These are phyloP conservation scores for Penicillium subrubescens DNA, from an alignment of 495 filamentous ascomycete genomes.

Conservation along the genomic window DNA sequence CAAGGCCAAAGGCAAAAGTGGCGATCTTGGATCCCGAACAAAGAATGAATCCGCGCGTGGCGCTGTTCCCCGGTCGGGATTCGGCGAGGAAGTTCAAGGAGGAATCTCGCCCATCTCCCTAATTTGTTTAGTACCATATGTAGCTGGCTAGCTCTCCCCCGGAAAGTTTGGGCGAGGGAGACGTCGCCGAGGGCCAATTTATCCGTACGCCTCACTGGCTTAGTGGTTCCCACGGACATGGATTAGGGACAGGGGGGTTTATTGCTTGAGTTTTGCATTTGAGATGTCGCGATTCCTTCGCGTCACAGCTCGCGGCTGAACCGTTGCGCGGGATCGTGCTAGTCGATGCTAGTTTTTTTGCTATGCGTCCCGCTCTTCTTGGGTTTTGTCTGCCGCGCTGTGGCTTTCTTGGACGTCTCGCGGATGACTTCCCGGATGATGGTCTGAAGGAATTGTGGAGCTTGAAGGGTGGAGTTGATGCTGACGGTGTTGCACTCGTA, in stretches of 20 bases:
- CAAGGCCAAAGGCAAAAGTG: slow-evolving; percentile 1
- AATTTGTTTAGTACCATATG: neutral
- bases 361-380: neutral
- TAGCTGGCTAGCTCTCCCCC: neutral
- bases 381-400: neutral
- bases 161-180: slow-evolving; percentile 13
- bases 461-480: neutral
- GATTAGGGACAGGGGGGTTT: slow-evolving; percentile 9
- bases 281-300: slow-evolving; percentile 14
- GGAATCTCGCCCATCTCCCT: neutral
- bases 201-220: slow-evolving; percentile 3
- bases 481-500: neutral
- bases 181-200: neutral
- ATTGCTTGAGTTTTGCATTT: neutral
- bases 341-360: slow-evolving; percentile 5
- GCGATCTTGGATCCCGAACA: slow-evolving; percentile 16
- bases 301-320: slow-evolving; percentile 15
- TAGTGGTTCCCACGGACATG: slow-evolving; percentile 24
- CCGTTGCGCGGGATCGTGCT: slow-evolving; percentile 26
- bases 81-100: neutral
- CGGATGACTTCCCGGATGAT: slow-evolving; percentile 8
- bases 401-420: slow-evolving; percentile 5
- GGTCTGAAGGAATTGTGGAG: slow-evolving; percentile 9
- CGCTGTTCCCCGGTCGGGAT: slow-evolving; percentile 13
- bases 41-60: slow-evolving; percentile 15